These are phyloP conservation scores for Mycosarcoma maydis DNA, from an alignment of 1,284 basidiomycete species.

Conservation along the genomic window DNA sequence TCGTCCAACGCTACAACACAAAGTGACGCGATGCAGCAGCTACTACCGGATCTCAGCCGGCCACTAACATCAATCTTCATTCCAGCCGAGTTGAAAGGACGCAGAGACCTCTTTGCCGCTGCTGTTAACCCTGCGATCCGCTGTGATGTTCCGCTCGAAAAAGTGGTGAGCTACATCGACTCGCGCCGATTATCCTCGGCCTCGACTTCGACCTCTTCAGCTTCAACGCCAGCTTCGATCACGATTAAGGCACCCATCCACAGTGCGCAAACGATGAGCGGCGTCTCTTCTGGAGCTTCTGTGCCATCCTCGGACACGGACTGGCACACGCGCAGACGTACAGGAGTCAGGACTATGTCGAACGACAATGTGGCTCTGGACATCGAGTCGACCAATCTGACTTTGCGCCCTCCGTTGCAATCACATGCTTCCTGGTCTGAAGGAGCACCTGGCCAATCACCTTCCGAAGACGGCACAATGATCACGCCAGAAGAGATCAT, in stretches of 20 bases:
- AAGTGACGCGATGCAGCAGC: background rate
- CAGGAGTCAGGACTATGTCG: background rate
- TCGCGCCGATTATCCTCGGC: conserved; percentile 13
- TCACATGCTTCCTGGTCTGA: conserved; percentile 5
- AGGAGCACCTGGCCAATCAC: background rate
- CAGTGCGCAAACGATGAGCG: conserved; percentile 2
- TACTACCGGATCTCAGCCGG: background rate
- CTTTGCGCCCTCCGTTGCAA: conserved; percentile 6
- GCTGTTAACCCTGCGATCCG: conserved; percentile 16
- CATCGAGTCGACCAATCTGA: conserved; percentile 15
- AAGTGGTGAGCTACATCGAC: conserved; percentile 18
- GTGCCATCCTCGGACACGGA: conserved; percentile 11
- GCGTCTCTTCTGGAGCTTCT: conserved; percentile 6
- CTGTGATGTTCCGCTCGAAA: conserved; percentile 27
- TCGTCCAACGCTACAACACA: background rate
- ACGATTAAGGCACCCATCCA: background rate
- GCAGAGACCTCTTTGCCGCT: conserved; percentile 13
- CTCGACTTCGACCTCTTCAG: conserved; percentile 16
- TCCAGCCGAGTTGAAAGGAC: conserved; percentile 17
- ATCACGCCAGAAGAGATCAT: conserved; percentile 17
- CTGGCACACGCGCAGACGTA: conserved; percentile 1
- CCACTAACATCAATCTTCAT: conserved; percentile 1
- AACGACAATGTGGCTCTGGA: background rate
- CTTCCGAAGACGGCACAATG: conserved; percentile 14
- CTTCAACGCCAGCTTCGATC: conserved; percentile 12